A percentile compares a stretch with the other conserved stretches of the same genome.
Conservation (phyloP, 768 basidiomycete species). For the Collybia sp. region DNA sequence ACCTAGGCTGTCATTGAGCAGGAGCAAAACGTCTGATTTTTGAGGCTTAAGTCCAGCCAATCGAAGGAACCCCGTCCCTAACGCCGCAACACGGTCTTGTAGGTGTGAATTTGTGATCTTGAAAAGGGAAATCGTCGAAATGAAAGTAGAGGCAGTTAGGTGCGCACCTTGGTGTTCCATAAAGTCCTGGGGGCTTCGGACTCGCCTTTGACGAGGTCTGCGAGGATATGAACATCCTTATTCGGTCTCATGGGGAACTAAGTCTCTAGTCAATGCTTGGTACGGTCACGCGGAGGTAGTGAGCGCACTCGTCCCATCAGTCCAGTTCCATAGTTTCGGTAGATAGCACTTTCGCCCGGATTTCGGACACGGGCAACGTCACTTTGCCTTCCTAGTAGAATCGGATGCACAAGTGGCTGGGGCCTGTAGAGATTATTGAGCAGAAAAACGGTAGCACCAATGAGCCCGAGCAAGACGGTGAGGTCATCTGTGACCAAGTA, state of each 20-base stretch:
- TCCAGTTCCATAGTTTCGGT: constrained; percentile 87
- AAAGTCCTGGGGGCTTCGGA: constrained; percentile 65
- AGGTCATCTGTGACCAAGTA: constrained; percentile 75
- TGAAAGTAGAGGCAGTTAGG: background rate
- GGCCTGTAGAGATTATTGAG: constrained; percentile 77
- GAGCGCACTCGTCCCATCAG: constrained; percentile 69
- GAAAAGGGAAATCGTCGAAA: constrained; percentile 2
- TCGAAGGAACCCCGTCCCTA: constrained; percentile 69
- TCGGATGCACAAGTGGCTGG: constrained; percentile 88
- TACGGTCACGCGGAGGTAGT: too few relatives aligned
- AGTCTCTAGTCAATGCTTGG: background rate
- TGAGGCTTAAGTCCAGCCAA: constrained; percentile 49
- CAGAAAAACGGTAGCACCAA: constrained; percentile 71
- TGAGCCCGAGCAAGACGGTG: constrained; percentile 71
- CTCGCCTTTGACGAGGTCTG: constrained; percentile 65
- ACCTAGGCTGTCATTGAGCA: constrained; percentile 81
- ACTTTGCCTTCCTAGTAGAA: constrained; percentile 87
- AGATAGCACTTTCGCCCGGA: constrained; percentile 79
- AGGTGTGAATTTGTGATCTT: constrained; percentile 75
- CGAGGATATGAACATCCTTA: constrained; percentile 64
- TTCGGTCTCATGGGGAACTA: constrained; percentile 73
- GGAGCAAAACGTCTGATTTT: constrained; percentile 65
- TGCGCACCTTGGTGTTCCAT: constrained; percentile 70
- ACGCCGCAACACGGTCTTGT: constrained; percentile 62
- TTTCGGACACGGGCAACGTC: constrained; percentile 82